Conservation (phyloP, 2,329 filamentous ascomycete species). For the Phyllosticta paracitricarpa region DNA sequence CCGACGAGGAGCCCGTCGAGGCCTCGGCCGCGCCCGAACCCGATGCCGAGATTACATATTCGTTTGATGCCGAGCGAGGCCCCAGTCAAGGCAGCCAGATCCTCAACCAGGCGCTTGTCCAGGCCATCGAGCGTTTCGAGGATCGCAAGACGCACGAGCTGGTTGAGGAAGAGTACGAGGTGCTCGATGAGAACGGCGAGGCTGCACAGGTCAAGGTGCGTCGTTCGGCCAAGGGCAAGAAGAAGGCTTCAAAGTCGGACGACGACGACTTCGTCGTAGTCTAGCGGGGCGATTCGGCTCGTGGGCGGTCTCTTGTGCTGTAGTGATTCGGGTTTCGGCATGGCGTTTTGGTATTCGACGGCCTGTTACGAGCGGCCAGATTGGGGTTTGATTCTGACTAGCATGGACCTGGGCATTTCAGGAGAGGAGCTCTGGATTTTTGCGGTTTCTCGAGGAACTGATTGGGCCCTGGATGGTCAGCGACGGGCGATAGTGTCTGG, state of each 20-base stretch:
- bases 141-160: slow-evolving; percentile 51
- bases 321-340: background rate
- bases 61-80: slow-evolving; percentile 41
- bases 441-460: slow-evolving; percentile 12
- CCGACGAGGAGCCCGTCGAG: slow-evolving; percentile 36
- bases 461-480: background rate
- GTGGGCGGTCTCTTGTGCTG: slow-evolving; percentile 3
- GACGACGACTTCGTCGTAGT: slow-evolving; percentile 35
- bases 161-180: slow-evolving; percentile 51
- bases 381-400: background rate
- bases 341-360: background rate
- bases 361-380: background rate
- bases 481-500: background rate
- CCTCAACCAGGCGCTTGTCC: slow-evolving; percentile 45
- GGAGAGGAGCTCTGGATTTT: slow-evolving; percentile 11
- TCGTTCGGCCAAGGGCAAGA: slow-evolving; percentile 25
- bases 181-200: slow-evolving; percentile 35
- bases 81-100: slow-evolving; percentile 47
- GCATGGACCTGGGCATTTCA: slow-evolving; percentile 6
- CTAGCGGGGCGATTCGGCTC: slow-evolving; percentile 15
- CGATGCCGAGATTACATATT: slow-evolving; percentile 43
- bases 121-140: slow-evolving; percentile 51
- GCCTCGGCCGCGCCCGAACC: slow-evolving; percentile 33
- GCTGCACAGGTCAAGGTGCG: slow-evolving; percentile 18
- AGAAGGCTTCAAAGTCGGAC: slow-evolving; percentile 14